These are phyloP conservation scores for Blastobotrys parvus DNA, from an alignment of 805 yeast species.

Conservation along the genomic window DNA sequence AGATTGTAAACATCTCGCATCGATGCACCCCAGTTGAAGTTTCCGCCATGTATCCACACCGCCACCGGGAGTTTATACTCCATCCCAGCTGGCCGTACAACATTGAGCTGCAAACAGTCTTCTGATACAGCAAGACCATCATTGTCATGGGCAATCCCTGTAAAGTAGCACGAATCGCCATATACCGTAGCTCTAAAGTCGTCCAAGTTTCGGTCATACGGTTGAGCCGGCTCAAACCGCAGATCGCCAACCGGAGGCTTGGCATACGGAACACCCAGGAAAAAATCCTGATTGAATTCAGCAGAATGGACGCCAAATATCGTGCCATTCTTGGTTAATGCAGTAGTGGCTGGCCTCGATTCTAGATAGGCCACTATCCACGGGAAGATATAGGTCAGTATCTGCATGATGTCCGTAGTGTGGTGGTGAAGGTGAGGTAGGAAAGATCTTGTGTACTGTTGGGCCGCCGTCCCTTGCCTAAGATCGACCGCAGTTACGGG, in stretches of 20 bases:
- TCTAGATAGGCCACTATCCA: too few species aligned
- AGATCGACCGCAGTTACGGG: too few species aligned
- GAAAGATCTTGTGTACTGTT: too few species aligned
- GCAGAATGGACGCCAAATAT: background rate
- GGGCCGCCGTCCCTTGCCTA: too few species aligned
- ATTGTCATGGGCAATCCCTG: background rate
- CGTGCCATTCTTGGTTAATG: slow-evolving; percentile 1
- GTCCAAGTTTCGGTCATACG: background rate
- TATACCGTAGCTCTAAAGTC: background rate
- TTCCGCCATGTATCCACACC: slow-evolving; percentile 4
- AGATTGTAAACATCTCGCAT: background rate
- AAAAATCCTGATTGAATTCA: slow-evolving; percentile 5
- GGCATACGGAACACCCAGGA: slow-evolving; percentile 25
- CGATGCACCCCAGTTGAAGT: background rate
- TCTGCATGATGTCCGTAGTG: too few species aligned
- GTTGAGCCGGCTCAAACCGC: slow-evolving; percentile 23
- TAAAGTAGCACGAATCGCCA: background rate
- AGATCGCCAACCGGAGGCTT: slow-evolving; percentile 23
- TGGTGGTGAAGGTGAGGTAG: too few species aligned
- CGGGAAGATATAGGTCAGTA: too few species aligned
- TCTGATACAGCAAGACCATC: slow-evolving; percentile 9
- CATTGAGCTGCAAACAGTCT: slow-evolving; percentile 24
- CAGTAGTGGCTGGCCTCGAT: too few species aligned
- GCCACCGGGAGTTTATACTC: slow-evolving; percentile 1
- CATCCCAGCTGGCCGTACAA: slow-evolving; percentile 19